Percentiles rank a stretch among this genome's conserved stretches.
These are phyloP conservation scores for Penicillium verhagenii DNA, from an alignment of 495 filamentous ascomycete species.

Conservation along the genomic window DNA sequence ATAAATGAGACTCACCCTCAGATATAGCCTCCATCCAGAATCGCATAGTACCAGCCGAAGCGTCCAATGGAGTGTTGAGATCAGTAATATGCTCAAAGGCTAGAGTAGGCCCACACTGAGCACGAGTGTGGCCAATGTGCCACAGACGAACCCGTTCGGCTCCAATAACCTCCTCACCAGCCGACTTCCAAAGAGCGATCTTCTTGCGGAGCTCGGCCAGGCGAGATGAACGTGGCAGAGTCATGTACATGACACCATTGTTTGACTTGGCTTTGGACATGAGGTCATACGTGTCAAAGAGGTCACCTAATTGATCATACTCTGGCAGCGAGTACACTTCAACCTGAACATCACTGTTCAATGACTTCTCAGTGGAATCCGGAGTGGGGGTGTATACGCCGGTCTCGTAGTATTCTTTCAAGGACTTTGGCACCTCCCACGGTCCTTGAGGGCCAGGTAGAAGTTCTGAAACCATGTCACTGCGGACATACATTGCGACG, in stretches of 20 bases:
- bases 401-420: constrained; percentile 42
- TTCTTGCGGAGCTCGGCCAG: constrained; percentile 45
- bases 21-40: constrained; percentile 48
- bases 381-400: constrained; percentile 22
- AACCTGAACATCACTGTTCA: constrained; percentile 33
- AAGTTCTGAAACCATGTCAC: constrained; percentile 46
- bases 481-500: constrained; percentile 56
- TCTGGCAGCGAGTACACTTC: constrained; percentile 41
- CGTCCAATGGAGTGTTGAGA: constrained; percentile 32
- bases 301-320: constrained; percentile 36
- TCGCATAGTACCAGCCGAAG: constrained; percentile 28
- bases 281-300: constrained; percentile 47
- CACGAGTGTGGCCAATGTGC: constrained; percentile 41
- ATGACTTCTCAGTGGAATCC: constrained; percentile 9
- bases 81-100: constrained; percentile 38
- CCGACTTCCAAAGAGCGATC: constrained; percentile 36
- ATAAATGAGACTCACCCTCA: constrained; percentile 28
- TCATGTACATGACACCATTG: constrained; percentile 42
- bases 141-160: constrained; percentile 44
- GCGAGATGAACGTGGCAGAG: constrained; percentile 37
- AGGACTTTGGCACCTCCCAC: constrained; percentile 34
- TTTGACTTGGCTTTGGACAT: constrained; percentile 43
- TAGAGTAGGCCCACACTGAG: constrained; percentile 35
- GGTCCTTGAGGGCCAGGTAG: constrained; percentile 44
- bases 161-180: constrained; percentile 16